These are phyloP conservation scores for Mortierella sp. DNA, from an alignment of 371 early-diverging fungal genomes.

Conservation along the genomic window DNA sequence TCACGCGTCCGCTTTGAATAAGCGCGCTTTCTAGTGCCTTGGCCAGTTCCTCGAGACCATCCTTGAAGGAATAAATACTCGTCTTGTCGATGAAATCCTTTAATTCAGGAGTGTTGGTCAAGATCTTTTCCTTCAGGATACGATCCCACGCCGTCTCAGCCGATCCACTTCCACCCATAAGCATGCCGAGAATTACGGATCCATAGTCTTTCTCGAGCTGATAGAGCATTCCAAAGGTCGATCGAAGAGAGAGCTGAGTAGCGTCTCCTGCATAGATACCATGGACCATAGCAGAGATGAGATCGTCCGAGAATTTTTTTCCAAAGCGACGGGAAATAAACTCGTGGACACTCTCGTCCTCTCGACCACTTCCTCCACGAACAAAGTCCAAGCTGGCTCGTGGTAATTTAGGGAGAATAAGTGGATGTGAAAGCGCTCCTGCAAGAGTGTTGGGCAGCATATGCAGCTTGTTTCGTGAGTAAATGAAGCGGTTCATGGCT, in stretches of 20 bases:
- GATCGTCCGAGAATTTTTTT: slow-evolving; percentile 66
- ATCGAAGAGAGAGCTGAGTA: slow-evolving; percentile 75
- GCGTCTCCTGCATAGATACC: slow-evolving; percentile 95
- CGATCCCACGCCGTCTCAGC: slow-evolving; percentile 48
- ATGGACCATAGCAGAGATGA: slow-evolving; percentile 90
- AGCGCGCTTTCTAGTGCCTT: slow-evolving; percentile 65
- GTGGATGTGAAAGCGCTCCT: slow-evolving; percentile 42
- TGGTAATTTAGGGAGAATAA: slow-evolving; percentile 57
- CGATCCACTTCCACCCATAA: slow-evolving; percentile 53
- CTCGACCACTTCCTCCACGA: slow-evolving; percentile 63
- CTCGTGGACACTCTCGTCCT: slow-evolving; percentile 78
- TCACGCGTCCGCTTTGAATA: slow-evolving; percentile 59
- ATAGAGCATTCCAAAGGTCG: slow-evolving; percentile 75
- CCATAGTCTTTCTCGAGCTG: slow-evolving; percentile 75
- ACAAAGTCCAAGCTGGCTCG: slow-evolving; percentile 58
- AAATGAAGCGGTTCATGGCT: slow-evolving; percentile 85
- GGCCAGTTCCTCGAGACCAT: slow-evolving; percentile 82
- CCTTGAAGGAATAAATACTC: slow-evolving; percentile 83
- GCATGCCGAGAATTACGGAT: slow-evolving; percentile 64
- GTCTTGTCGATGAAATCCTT: slow-evolving; percentile 66
- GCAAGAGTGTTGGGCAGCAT: slow-evolving; percentile 51
- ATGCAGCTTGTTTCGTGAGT: slow-evolving; percentile 74
- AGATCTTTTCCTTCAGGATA: slow-evolving; percentile 45
- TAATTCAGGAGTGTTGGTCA: slow-evolving; percentile 65
- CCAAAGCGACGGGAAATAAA: slow-evolving; percentile 86